A percentile compares a stretch with the other conserved stretches of the same genome.
These are phyloP conservation scores for Telfairia occidentalis DNA, from an alignment of 331 rosid species.

Conservation along the genomic window DNA sequence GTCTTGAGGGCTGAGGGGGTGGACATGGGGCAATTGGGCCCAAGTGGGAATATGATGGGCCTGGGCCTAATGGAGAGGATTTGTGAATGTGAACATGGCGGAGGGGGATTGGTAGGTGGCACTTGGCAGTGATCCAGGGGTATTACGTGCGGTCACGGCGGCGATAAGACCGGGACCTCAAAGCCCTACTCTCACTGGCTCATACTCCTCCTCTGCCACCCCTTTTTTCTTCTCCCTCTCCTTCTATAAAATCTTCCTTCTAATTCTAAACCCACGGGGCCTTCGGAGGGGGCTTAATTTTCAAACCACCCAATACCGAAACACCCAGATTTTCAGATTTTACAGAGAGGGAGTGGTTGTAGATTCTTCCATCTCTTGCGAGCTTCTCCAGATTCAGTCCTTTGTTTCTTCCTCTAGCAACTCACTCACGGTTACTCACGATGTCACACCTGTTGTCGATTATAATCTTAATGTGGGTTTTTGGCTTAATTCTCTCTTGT, in stretches of 20 bases:
- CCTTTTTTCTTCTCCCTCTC: slow-evolving; percentile 19
- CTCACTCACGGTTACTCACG: neutral
- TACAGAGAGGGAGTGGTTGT: slow-evolving; percentile 15
- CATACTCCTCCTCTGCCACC: slow-evolving; percentile 11
- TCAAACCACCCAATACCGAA: slow-evolving; percentile 4
- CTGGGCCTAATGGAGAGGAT: neutral
- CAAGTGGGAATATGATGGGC: neutral
- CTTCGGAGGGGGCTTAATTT: slow-evolving; percentile 10
- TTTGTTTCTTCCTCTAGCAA: neutral
- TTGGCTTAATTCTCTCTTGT: neutral
- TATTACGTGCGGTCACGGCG: slow-evolving; percentile 33
- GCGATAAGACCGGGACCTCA: slow-evolving; percentile 42
- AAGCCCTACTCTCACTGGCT: slow-evolving; percentile 29
- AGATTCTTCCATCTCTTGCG: neutral
- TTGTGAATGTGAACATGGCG: neutral
- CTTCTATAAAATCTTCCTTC: slow-evolving; percentile 5
- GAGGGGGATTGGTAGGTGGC: neutral
- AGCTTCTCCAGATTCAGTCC: neutral
- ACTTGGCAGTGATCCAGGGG: neutral
- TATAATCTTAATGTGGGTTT: neutral
- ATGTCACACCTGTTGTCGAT: too few species aligned
- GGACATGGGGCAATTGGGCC: slow-evolving; percentile 1
- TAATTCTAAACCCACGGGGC: neutral
- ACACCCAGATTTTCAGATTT: neutral
- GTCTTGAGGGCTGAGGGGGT: too few species aligned